Conservation (phyloP, 768 basidiomycete species). For the button mushroom (Agaricus bisporus) region DNA sequence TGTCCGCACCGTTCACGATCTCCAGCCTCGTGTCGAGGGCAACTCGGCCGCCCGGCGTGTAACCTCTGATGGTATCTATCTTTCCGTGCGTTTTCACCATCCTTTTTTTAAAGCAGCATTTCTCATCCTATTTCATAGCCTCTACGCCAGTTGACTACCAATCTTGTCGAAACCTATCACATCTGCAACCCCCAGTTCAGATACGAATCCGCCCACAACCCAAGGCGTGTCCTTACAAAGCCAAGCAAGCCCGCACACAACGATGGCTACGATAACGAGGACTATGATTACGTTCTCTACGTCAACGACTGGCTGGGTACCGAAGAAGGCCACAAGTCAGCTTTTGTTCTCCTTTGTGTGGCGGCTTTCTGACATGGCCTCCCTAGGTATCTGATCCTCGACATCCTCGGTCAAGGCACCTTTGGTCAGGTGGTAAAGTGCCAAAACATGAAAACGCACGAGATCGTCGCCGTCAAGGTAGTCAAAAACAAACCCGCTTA, state of each 20-base stretch:
- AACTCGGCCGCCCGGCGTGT: constrained; percentile 66
- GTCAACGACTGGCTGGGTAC: constrained; percentile 97
- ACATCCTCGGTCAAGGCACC: constrained; percentile 97
- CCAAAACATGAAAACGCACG: constrained; percentile 99
- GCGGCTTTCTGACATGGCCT: constrained; percentile 6
- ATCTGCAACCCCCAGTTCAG: constrained; percentile 94
- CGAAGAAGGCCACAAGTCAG: constrained; percentile 93
- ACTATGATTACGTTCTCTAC: constrained; percentile 98
- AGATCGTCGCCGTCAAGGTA: constrained; percentile 98
- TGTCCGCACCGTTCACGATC: constrained; percentile 69
- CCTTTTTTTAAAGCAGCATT: constrained; percentile 1
- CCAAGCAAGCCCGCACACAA: constrained; percentile 95
- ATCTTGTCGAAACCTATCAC: constrained; percentile 85
- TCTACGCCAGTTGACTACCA: constrained; percentile 67
- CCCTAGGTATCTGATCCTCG: constrained; percentile 87
- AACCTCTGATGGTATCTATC: constrained; percentile 65
- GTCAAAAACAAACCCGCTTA: constrained; percentile 99
- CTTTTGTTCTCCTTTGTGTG: constrained; percentile 14
- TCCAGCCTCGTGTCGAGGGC: constrained; percentile 67
- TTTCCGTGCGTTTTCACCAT: constrained; percentile 60
- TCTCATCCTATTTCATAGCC: constrained; percentile 32
- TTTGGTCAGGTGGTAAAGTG: constrained; percentile 99
- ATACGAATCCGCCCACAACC: constrained; percentile 93
- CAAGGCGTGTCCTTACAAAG: constrained; percentile 93
- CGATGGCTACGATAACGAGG: constrained; percentile 97